A percentile compares a stretch with the other conserved stretches of the same genome.
phyloP scores from a whole-genome alignment of 73 alveolate species.

The Paramecium primaurelia region DNA sequence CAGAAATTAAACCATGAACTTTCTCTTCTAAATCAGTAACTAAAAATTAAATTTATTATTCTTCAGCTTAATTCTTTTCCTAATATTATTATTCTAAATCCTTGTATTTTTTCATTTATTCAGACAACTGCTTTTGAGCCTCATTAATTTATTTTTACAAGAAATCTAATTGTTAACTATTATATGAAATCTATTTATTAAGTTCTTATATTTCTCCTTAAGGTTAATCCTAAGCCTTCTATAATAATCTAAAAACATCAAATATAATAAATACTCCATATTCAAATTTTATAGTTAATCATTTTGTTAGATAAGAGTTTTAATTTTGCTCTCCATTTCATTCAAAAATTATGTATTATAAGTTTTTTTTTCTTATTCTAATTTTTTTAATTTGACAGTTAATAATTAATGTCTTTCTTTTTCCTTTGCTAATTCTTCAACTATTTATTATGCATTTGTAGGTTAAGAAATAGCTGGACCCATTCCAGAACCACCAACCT shows the following conservation, averaged over 20 bases:
- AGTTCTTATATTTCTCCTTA: constrained; percentile 10
- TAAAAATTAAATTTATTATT: neutral
- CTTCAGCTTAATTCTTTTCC: neutral
- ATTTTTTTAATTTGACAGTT: neutral
- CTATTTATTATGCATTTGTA: constrained; percentile 2
- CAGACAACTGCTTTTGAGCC: neutral
- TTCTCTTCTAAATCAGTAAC: constrained; percentile 23
- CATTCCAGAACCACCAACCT: constrained; percentile 1
- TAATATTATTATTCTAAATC: neutral
- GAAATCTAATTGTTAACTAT: neutral
- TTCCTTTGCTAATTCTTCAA: constrained; percentile 35
- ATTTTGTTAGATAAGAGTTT: neutral
- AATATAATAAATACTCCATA: neutral
- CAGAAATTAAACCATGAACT: constrained; percentile 26
- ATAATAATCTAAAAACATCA: neutral
- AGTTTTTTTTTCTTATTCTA: neutral
- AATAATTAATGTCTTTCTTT: constrained; percentile 17
- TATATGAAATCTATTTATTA: neutral
- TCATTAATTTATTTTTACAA: neutral
- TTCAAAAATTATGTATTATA: constrained; percentile 14
- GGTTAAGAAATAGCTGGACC: neutral
- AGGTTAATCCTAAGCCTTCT: neutral
- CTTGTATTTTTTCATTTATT: neutral
- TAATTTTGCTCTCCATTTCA: constrained; percentile 29
- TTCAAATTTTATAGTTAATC: neutral